Percentiles rank a stretch among this genome's conserved stretches.
Conservation (phyloP, 2,329 filamentous ascomycete species). For the Aspergillus intermedius region DNA sequence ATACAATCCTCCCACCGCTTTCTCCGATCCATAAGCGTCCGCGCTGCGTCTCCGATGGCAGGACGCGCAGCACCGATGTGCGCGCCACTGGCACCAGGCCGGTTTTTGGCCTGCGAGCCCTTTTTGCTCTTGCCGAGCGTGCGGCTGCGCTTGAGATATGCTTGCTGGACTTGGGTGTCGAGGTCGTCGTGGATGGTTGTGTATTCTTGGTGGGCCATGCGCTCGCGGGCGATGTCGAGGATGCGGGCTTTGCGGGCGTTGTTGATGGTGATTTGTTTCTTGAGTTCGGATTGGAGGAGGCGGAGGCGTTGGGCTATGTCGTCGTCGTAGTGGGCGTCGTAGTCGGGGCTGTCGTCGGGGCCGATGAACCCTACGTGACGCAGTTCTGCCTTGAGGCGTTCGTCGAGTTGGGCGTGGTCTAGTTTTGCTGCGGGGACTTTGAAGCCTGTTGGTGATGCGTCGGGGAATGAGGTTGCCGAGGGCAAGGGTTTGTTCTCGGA, state of each 20-base stretch:
- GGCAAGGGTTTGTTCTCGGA: slow-evolving; percentile 43
- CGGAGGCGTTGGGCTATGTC: slow-evolving; percentile 87
- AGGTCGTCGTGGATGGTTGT: slow-evolving; percentile 94
- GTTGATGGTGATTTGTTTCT: slow-evolving; percentile 78
- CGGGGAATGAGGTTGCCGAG: slow-evolving; percentile 72
- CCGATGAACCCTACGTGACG: slow-evolving; percentile 83
- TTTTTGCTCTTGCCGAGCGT: slow-evolving; percentile 94
- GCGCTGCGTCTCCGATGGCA: slow-evolving; percentile 79
- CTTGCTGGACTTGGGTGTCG: slow-evolving; percentile 87
- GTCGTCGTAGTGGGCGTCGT: slow-evolving; percentile 85
- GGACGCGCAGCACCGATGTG: slow-evolving; percentile 47
- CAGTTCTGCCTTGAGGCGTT: slow-evolving; percentile 84
- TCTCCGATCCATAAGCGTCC: slow-evolving; percentile 85
- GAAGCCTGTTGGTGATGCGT: slow-evolving; percentile 68
- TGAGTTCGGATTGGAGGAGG: slow-evolving; percentile 72
- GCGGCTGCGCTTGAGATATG: slow-evolving; percentile 90
- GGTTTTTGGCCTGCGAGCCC: slow-evolving; percentile 57
- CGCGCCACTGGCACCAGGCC: slow-evolving; percentile 62
- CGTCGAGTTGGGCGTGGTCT: slow-evolving; percentile 80
- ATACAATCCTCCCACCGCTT: slow-evolving; percentile 87
- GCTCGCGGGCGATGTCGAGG: slow-evolving; percentile 79
- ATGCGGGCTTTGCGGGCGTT: slow-evolving; percentile 83
- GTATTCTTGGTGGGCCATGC: slow-evolving; percentile 95
- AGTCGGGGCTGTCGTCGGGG: slow-evolving; percentile 64
- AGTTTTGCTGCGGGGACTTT: slow-evolving; percentile 72